Conservation (phyloP, 306 rosid species). For the Vigna trinervia region DNA sequence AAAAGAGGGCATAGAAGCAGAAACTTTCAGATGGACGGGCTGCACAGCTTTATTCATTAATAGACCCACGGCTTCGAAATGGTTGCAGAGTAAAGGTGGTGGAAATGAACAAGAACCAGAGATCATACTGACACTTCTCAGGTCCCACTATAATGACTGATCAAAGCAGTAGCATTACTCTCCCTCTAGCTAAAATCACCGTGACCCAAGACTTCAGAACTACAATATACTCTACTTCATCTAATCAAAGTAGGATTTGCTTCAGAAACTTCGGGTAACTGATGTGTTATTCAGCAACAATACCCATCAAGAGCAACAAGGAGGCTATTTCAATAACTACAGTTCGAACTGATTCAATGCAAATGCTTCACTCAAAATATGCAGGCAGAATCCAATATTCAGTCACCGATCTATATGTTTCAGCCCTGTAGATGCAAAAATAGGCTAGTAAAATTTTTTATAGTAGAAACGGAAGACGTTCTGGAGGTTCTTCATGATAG, state of each 20-base stretch:
- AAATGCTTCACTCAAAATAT: conserved; percentile 59
- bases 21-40: conserved; percentile 67
- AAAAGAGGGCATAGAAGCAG: conserved; percentile 66
- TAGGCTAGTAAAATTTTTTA: conserved; percentile 8
- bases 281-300: conserved; percentile 48
- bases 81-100: conserved; percentile 46
- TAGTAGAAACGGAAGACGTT: neutral
- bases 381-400: conserved; percentile 61
- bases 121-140: conserved; percentile 68
- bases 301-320: conserved; percentile 59
- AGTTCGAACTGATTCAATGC: conserved; percentile 55
- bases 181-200: conserved; percentile 45
- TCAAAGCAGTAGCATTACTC: conserved; percentile 52
- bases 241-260: conserved; percentile 51
- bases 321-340: conserved; percentile 48
- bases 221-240: conserved; percentile 59
- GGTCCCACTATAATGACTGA: conserved; percentile 50
- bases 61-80: conserved; percentile 53
- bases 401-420: conserved; percentile 49
- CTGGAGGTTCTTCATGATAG: neutral
- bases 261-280: conserved; percentile 55
- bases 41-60: conserved; percentile 77
- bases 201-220: conserved; percentile 54
- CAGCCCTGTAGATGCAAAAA: conserved; percentile 65
- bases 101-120: conserved; percentile 55